Evolutionary conservation across 2,329 filamentous ascomycete genomes (phyloP).

Genomic region (Nigrospora oryzae): DNA sequence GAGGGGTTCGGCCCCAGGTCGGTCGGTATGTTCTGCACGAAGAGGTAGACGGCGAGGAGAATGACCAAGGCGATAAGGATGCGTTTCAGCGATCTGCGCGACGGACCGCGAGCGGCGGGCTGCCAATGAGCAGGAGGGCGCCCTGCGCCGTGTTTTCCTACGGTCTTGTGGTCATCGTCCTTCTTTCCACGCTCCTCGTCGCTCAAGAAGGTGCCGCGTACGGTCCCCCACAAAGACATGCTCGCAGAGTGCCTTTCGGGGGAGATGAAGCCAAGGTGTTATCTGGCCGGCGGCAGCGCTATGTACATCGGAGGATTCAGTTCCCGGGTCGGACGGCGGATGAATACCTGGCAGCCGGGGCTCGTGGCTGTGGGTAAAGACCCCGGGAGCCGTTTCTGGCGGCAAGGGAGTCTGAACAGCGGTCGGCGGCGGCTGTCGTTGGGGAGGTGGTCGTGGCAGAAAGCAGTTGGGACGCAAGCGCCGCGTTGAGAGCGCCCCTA

Average conservation of each 20-base stretch:
- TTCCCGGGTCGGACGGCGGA: too few species aligned
- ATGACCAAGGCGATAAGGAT: conserved; percentile 36
- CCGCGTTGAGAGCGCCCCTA: too few species aligned
- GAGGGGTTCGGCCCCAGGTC: conserved; percentile 27
- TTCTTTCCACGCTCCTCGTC: conserved; percentile 53
- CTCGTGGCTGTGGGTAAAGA: too few species aligned
- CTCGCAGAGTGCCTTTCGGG: conserved; percentile 2
- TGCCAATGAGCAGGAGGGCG: conserved; percentile 29
- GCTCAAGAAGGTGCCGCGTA: conserved; percentile 37
- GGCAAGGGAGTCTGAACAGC: too few species aligned
- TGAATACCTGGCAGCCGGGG: too few species aligned
- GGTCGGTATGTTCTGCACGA: conserved; percentile 54
- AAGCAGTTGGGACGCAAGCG: too few species aligned
- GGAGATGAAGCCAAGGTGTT: neutral
- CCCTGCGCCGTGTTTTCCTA: conserved; percentile 17
- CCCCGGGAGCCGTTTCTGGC: too few species aligned
- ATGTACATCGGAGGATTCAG: neutral
- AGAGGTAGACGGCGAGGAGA: conserved; percentile 49
- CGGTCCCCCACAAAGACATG: conserved; percentile 24
- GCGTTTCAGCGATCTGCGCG: conserved; percentile 46
- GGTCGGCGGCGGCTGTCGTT: too few species aligned
- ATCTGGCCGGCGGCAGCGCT: neutral
- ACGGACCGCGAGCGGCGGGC: conserved; percentile 28
- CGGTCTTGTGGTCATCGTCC: conserved; percentile 43
- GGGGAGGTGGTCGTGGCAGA: too few species aligned